Conservation (phyloP, 805 yeast species). For the Wickerhamiella slavikovae region DNA sequence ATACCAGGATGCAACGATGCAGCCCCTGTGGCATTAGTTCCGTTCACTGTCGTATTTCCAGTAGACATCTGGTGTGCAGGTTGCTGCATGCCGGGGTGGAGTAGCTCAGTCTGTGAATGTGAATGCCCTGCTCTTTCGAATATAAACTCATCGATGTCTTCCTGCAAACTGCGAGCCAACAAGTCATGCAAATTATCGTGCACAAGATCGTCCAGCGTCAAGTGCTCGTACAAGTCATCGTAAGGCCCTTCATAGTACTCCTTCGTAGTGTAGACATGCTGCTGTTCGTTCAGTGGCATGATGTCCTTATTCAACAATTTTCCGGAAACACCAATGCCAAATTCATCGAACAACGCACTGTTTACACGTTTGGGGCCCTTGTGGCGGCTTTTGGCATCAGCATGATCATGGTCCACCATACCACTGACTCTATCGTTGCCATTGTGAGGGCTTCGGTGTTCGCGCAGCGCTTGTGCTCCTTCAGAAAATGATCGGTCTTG, state of each 20-base stretch:
- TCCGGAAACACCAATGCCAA: not conserved
- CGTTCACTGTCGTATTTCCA: too few species aligned
- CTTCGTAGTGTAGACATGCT: not conserved
- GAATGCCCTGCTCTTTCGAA: too few species aligned
- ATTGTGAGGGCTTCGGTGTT: not conserved
- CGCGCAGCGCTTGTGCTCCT: too few species aligned
- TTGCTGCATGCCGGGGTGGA: too few species aligned
- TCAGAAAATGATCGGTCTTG: too few species aligned
- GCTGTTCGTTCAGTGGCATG: slow-evolving; percentile 4
- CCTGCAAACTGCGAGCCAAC: not conserved
- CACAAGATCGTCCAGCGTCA: slow-evolving; percentile 3
- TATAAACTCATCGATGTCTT: too few species aligned
- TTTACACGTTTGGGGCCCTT: too few species aligned
- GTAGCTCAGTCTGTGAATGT: too few species aligned
- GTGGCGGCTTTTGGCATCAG: not conserved
- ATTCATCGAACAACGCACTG: not conserved
- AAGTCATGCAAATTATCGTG: slow-evolving; percentile 4
- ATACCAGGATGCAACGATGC: too few species aligned
- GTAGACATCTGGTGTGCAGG: too few species aligned
- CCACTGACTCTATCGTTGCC: not conserved
- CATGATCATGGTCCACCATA: not conserved
- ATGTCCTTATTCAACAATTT: slow-evolving; percentile 3
- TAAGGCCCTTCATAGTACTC: slow-evolving; percentile 2
- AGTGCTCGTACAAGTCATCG: not conserved
- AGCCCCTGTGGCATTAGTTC: too few species aligned